These are phyloP conservation scores for Suillus americanus DNA, from an alignment of 768 basidiomycete species.

Conservation along the genomic window DNA sequence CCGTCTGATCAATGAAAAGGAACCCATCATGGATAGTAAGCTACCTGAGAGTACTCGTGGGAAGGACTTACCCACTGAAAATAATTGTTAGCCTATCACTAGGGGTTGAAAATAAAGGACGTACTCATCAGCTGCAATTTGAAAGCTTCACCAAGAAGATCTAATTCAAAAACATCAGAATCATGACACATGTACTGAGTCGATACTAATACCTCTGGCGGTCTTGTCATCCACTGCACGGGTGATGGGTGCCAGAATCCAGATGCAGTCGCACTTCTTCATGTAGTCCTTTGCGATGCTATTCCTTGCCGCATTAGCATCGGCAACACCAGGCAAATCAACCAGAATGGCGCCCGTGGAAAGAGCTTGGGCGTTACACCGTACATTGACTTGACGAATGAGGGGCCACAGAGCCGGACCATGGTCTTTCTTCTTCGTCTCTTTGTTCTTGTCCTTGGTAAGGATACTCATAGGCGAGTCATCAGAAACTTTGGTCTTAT, in stretches of 20 bases:
- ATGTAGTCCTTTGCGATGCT: slow-evolving; percentile 65
- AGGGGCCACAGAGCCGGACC: slow-evolving; percentile 59
- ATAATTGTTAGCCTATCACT: neutral
- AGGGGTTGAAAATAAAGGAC: slow-evolving; percentile 11
- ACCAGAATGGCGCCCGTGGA: slow-evolving; percentile 63
- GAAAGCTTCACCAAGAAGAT: slow-evolving; percentile 65
- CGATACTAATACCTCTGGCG: slow-evolving; percentile 43
- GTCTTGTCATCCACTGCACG: slow-evolving; percentile 66
- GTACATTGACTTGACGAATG: slow-evolving; percentile 61
- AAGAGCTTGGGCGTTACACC: slow-evolving; percentile 49
- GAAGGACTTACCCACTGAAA: slow-evolving; percentile 42
- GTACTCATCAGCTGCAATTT: slow-evolving; percentile 61
- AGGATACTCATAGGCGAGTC: neutral
- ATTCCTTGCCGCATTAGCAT: slow-evolving; percentile 64
- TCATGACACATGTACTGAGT: neutral
- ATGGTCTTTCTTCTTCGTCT: slow-evolving; percentile 26
- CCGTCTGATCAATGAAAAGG: slow-evolving; percentile 39
- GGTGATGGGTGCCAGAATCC: slow-evolving; percentile 67
- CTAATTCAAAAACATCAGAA: slow-evolving; percentile 26
- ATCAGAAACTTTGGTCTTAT: slow-evolving; percentile 9
- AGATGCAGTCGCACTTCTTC: slow-evolving; percentile 64
- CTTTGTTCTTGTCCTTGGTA: slow-evolving; percentile 33
- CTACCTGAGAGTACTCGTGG: neutral
- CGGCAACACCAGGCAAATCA: slow-evolving; percentile 65
- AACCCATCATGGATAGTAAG: neutral